phyloP scores from a whole-genome alignment of 1,139 yeast genomes.

The Arxiozyma heterogenica region DNA sequence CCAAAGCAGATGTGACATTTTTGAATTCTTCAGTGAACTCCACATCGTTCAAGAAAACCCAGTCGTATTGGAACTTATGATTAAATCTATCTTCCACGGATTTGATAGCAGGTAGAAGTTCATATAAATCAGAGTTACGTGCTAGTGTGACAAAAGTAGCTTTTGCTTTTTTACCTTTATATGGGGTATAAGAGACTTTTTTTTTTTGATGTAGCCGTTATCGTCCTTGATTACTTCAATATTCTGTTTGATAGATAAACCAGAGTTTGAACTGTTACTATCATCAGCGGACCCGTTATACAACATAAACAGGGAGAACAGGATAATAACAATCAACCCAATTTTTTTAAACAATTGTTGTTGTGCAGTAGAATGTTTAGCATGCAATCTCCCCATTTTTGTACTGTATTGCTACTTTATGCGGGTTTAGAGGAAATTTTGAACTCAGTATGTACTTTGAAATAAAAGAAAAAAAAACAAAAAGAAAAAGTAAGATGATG shows the following conservation, averaged over 20 bases:
- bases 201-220: conserved; percentile 2
- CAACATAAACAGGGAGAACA: conserved; percentile 7
- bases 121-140: conserved; percentile 56
- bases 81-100: conserved; percentile 68
- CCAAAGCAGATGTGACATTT: conserved; percentile 27
- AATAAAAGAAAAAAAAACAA: too few species aligned
- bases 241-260: neutral
- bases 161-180: conserved; percentile 34
- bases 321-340: conserved; percentile 5
- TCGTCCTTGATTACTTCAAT: neutral
- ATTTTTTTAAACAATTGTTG: conserved; percentile 8
- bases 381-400: conserved; percentile 4
- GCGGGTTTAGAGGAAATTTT: too few species aligned
- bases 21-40: conserved; percentile 41
- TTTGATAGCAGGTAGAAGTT: conserved; percentile 50
- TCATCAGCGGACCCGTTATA: conserved; percentile 3
- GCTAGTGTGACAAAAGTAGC: conserved; percentile 72
- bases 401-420: neutral
- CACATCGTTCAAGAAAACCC: conserved; percentile 68
- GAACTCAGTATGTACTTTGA: too few species aligned
- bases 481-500: too few species aligned
- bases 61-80: conserved; percentile 52
- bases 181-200: conserved; percentile 13
- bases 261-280: neutral
- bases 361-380: conserved; percentile 6